Evolutionary conservation across 768 basidiomycete genomes (phyloP).

Genomic region (Tricholoma saponaceum): DNA sequence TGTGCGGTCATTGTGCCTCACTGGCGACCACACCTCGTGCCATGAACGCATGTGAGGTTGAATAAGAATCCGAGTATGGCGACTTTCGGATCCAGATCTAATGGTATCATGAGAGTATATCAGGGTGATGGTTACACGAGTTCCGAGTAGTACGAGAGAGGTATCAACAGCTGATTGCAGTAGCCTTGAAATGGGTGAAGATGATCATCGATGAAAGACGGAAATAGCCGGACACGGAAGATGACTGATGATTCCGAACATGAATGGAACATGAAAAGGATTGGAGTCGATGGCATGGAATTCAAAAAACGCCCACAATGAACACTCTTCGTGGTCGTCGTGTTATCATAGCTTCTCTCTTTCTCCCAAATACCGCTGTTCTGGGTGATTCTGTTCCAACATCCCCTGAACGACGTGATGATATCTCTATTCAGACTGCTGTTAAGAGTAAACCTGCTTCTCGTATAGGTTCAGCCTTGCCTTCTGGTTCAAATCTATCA

Average conservation of each 20-base stretch:
- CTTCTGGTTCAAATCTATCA: slow-evolving; percentile 17
- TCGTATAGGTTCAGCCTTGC: slow-evolving; percentile 6
- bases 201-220: too few relatives aligned
- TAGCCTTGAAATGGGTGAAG: too few relatives aligned
- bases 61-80: too few relatives aligned
- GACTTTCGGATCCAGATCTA: too few relatives aligned
- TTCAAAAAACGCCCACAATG: slow-evolving; percentile 33
- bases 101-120: too few relatives aligned
- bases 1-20: too few relatives aligned
- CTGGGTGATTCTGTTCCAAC: slow-evolving; percentile 36
- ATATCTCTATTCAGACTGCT: slow-evolving; percentile 18
- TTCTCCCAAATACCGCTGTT: slow-evolving; percentile 72
- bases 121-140: too few relatives aligned
- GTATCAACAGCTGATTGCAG: too few relatives aligned
- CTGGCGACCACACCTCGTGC: too few relatives aligned
- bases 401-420: not conserved
- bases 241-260: not conserved
- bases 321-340: slow-evolving; percentile 70
- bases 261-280: not conserved
- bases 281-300: not conserved
- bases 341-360: slow-evolving; percentile 78
- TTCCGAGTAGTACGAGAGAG: too few relatives aligned
- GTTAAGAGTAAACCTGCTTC: slow-evolving; percentile 10
- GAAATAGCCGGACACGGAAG: not conserved
- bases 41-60: too few relatives aligned